Base-by-base conservation (phyloP, 306 rosid genomes). In the Lagenaria siceraria region DNA sequence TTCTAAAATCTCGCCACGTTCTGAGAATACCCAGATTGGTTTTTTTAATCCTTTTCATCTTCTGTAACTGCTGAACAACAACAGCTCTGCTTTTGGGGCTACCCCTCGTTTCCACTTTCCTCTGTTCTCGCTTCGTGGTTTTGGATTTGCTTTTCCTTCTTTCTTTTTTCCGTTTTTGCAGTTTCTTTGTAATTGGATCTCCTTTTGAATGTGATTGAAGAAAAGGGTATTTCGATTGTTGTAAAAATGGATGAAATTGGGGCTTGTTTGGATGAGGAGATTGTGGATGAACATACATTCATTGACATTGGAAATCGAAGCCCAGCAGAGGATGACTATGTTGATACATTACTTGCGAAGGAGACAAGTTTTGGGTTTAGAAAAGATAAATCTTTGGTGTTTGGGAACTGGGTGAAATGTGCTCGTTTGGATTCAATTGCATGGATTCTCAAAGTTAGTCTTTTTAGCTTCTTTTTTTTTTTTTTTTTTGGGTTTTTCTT, bases 361-460 rank as follows among this genome's bases (percentile, higher is more conserved):
- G 98, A 92, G 79, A 84, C 69, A 49, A 35, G 31, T 21, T 38
- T 82, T 75, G 88, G 90, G 70, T 88, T 88, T 80, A 70, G 52
- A 68, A 84, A 77, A 21, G 86, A 80, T 40, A 83, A 83, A 63
- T 63, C 81, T 80, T 81, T 73, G 63, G 81, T 64, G 60, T 54
- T 83, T 70, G 86, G 72, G 38, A 80, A 81, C 21, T 82, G 84
- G 85, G 18, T 85, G 65, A 81, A 85, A 78, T 77, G 83, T 51
- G 84, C 87, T 11, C 96, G 98, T 60, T 76, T 72, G 52, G 89
- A 92, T 70, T 88, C 96, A 22, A 84, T 95, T 83, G 74, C 85
- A 60, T 92, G 93, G 97, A 84, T 90, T 88, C 86, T 92, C 81
- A 86, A 78, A 79, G 97, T 94, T 78, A 76, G 96, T 88, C 35